Evolutionary conservation across 2,329 filamentous ascomycete species (phyloP), one percentile per base, ranked within the genome.

Genomic region (Pseudocercospora fuligena): DNA sequence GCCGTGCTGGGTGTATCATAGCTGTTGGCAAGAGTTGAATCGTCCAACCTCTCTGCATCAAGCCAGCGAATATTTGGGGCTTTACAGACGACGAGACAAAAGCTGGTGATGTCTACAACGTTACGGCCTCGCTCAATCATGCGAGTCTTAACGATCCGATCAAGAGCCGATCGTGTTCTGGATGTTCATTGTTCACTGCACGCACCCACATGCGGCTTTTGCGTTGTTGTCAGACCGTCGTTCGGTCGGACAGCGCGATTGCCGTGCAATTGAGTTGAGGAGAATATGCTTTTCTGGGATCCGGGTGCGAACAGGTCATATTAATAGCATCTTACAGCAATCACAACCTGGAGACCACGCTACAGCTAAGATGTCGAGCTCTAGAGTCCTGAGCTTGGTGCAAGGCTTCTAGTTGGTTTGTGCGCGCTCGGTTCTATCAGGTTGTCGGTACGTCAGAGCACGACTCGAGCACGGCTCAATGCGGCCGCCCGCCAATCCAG

Each of bases 231-330:
- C 21, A 27, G n/a, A 43, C 47, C 19, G n/a, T 51, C 47, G 47
- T 16, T 0, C 12, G 46, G 21, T 19, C 47, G 47, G 46, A 9
- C 23, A 49, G 19, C 46, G 25, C 19, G 23, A 49, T 23, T 51
- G 8, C 19, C 47, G 19, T 2, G 47, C 47, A 21, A 51, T 51
- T 51, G 23, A 51, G 47, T 51, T 51, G 47, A 51, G 19, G 47
- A 51, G 47, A 51, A 51, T 27, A 51, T 51, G 47, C 47, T 51
- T 51, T 51, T 2, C 47, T 51, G 14, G 47, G 47, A 51, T 51
- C 9, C 23, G 16, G 47, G 47, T 25, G n/a, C 19, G 19, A 49
- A 49, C 46, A 49, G n/a, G 46, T 25, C 19, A 14, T 51, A 51
- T 51, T 51, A 23, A 51, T 51, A 51, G 47, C 47, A 25, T 16